Conservation (phyloP, 108 stramenopile genomes). For the Phaeodactylum tricornutum region DNA sequence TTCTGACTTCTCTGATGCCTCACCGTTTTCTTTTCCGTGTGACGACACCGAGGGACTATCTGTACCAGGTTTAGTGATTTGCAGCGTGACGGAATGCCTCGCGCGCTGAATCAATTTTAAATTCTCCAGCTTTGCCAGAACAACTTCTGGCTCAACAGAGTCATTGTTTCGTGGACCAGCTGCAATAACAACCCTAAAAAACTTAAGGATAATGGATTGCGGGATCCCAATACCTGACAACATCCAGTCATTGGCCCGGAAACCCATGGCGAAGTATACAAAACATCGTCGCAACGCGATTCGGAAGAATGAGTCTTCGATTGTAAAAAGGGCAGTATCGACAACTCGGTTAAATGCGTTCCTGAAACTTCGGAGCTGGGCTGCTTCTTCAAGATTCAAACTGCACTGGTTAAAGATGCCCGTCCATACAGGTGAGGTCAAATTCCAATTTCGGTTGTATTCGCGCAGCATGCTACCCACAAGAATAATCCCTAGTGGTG, state of each 20-base stretch:
- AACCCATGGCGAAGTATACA: constrained; percentile 74
- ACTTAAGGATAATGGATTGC: constrained; percentile 54
- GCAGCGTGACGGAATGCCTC: constrained; percentile 37
- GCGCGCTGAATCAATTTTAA: constrained; percentile 72
- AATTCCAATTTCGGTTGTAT: constrained; percentile 73
- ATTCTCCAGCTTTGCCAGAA: constrained; percentile 62
- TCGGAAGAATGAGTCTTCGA: constrained; percentile 42
- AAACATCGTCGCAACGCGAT: constrained; percentile 63
- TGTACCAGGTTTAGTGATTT: constrained; percentile 1
- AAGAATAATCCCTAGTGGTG: constrained; percentile 69
- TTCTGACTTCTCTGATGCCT: constrained; percentile 8
- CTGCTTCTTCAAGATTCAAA: constrained; percentile 76
- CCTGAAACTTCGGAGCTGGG: constrained; percentile 69
- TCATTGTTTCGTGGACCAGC: constrained; percentile 16
- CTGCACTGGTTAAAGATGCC: constrained; percentile 61
- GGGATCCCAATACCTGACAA: constrained; percentile 71
- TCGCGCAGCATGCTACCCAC: constrained; percentile 80
- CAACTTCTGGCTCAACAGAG: constrained; percentile 12
- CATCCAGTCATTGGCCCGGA: constrained; percentile 73
- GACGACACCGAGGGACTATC: constrained; percentile 2
- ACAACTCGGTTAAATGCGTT: constrained; percentile 71
- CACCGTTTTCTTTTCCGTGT: constrained; percentile 4
- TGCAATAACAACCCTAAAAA: constrained; percentile 59
- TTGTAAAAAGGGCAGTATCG: constrained; percentile 68
- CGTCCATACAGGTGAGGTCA: constrained; percentile 71